Evolutionary conservation across 2,329 filamentous ascomycete genomes (phyloP).

Genomic region (Diaporthe nobilis): DNA sequence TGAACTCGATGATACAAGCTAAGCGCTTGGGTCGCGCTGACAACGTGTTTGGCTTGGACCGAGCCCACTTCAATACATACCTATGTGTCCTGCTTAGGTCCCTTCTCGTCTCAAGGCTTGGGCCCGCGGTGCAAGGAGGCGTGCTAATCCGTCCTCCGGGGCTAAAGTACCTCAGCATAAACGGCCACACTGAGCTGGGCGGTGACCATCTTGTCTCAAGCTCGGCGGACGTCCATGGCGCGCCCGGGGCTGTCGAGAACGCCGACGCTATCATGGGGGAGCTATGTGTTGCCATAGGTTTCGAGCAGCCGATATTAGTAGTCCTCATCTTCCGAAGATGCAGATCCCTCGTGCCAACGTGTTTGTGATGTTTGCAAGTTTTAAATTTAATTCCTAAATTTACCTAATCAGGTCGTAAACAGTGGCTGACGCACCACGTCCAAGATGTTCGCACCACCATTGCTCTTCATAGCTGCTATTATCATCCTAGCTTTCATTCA

Average conservation of each 20-base stretch:
- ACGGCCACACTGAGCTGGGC: background rate
- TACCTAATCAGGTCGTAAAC: background rate
- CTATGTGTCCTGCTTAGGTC: background rate
- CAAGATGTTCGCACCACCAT: background rate
- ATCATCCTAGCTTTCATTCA: background rate
- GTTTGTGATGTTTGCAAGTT: background rate
- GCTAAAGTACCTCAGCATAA: background rate
- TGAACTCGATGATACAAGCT: background rate
- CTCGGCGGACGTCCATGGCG: conserved; percentile 20
- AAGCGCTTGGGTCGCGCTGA: background rate
- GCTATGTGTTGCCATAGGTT: background rate
- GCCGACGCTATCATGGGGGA: background rate
- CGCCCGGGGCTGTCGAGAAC: conserved; percentile 1
- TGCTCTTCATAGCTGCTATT: background rate
- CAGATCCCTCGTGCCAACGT: background rate
- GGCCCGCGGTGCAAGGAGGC: background rate
- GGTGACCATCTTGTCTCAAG: background rate
- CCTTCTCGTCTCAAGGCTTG: background rate
- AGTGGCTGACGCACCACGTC: background rate
- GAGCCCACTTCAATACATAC: background rate
- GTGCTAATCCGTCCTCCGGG: background rate
- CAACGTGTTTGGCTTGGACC: background rate
- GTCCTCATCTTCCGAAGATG: background rate
- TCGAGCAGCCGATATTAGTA: conserved; percentile 4
- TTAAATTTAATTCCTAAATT: background rate